A percentile compares a stretch with the other conserved stretches of the same genome.
phyloP scores from a whole-genome alignment of 108 stramenopile species.

The Pseudonitzschia multistriata region DNA sequence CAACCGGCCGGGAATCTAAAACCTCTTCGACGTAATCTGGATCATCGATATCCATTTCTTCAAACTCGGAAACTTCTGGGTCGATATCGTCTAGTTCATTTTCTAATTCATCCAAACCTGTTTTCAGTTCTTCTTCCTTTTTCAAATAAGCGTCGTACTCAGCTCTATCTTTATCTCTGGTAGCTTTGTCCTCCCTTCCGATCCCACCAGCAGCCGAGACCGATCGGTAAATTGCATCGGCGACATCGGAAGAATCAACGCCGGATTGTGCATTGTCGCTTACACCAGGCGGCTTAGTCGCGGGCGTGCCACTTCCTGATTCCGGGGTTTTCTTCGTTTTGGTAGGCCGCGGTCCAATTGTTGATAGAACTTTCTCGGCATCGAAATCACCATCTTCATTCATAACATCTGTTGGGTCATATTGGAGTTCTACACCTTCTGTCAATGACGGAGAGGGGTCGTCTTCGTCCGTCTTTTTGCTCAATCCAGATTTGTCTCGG shows the following conservation, averaged over 20 bases:
- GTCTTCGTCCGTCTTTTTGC: conserved; percentile 6
- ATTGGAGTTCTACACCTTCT: conserved; percentile 29
- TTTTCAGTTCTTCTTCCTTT: conserved; percentile 56
- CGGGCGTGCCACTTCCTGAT: conserved; percentile 12
- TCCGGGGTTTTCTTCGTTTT: conserved; percentile 12
- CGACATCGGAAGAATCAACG: conserved; percentile 45
- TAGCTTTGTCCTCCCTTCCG: conserved; percentile 41
- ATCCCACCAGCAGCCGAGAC: conserved; percentile 54
- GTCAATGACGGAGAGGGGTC: conserved; percentile 21
- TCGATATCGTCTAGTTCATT: conserved; percentile 9
- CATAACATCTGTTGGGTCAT: conserved; percentile 38
- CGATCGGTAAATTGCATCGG: conserved; percentile 50
- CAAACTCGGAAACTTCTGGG: not conserved
- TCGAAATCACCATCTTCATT: conserved; percentile 53
- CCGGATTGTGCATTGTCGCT: conserved; percentile 12
- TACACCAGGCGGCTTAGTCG: conserved; percentile 11
- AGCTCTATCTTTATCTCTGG: conserved; percentile 49
- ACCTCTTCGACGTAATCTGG: conserved; percentile 51
- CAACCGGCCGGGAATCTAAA: conserved; percentile 33
- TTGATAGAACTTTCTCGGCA: conserved; percentile 45
- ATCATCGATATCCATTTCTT: conserved; percentile 36
- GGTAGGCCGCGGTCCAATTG: conserved; percentile 44
- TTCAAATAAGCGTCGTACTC: conserved; percentile 51
- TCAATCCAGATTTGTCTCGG: conserved; percentile 39
- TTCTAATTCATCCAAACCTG: conserved; percentile 34